Base-by-base conservation (phyloP, 2,329 filamentous ascomycete genomes). In the Chaetomiaceae sp. region DNA sequence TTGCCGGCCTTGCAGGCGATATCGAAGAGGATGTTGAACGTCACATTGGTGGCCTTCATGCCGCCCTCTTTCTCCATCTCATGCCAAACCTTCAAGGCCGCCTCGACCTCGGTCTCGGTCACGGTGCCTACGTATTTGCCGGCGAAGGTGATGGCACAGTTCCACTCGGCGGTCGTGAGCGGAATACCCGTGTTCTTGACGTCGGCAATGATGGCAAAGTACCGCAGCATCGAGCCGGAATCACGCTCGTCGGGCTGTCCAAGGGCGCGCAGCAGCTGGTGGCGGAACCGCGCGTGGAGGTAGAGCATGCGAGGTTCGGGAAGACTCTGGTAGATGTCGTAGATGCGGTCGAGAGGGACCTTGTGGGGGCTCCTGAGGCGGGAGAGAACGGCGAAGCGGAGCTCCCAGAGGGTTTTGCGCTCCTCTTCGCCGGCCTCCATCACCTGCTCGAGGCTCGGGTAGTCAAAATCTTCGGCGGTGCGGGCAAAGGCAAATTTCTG, bases 11-110 rank as follows among this genome's bases (percentile, higher is more conserved):
- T 95, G 59, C 89, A 81, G 1, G 93, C 89, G 10, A 89, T 79
- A 63, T 96, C 87, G 60, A 96, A 96, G 12, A 99, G 77, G 41
- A 96, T 86, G 64, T 93, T 96, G 68, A 99, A 95, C 0, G 92
- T 95, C n/a, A 90, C 85, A 43, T 82, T 76, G 59, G 86, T 87
- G 31, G 79, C 84, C 58, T 72, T 70, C 13, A 89, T 67, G 1
- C 79, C 77, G 2, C 83, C 83, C 4, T 81, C 71, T 41, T 79
- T 76, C 67, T 99, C 93, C 90, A 97, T 97, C 61, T 93, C 83
- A 57, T 81, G 83, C 91, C 92, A 99, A 20, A 95, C 69, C 42
- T 82, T 78, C 40, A 99, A 73, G 0, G 88, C 84, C 5, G 81
- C 77, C 66, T 87, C 73, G 38, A 88, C 68, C 65, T 90, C 78